Evolutionary conservation across 1,139 yeast genomes (phyloP), one percentile per base, ranked within the genome.

Genomic region (Lodderomyces margitis): DNA sequence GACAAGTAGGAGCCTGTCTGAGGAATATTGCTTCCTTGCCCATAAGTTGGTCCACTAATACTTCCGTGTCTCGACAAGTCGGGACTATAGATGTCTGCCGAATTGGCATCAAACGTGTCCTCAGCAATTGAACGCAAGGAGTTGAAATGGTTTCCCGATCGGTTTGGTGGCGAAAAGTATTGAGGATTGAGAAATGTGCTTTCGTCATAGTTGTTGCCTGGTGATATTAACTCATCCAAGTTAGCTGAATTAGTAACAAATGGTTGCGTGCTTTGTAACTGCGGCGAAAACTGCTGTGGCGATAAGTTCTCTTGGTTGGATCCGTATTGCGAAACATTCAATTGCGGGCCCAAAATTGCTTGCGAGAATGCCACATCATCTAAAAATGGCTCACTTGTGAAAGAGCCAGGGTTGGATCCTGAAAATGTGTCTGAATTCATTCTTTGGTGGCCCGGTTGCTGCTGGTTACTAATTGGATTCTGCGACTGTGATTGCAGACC

Each of bases 161-260:
- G 60, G 14, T 54, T 58, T 5, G 70, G 63, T 3, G 76, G 76
- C 1, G 75, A 68, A 44, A 71, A 71, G 51, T 69, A 70, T 45
- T 68, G 74, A 5, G 74, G 64, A 39, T 63, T 67, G 37, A 68
- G 51, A 40, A 64, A 68, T 36, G 58, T 45, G 34, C 52, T 47
- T 17, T 45, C 48, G 24, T 45, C 49, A 21, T 41, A 46, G 27
- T 46, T 51, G 39, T 54, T 54, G 39, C 53, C 53, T 1, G 74
- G 74, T 3, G 70, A 67, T 31, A 68, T 62, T 17, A 68, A 53
- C 47, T 66, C 72, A 46, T 68, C 73, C 37, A 68, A 43, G 25
- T 46, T 47, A 11, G 45, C 46, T 2, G 51, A 55, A 46, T 62
- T 64, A 16, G 52, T 37, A 34, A 52, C 47, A 35, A 42, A 48